Evolutionary conservation across 441 rosid genomes (phyloP), one percentile per base, ranked within the genome.

Genomic region (Iberis amara): DNA sequence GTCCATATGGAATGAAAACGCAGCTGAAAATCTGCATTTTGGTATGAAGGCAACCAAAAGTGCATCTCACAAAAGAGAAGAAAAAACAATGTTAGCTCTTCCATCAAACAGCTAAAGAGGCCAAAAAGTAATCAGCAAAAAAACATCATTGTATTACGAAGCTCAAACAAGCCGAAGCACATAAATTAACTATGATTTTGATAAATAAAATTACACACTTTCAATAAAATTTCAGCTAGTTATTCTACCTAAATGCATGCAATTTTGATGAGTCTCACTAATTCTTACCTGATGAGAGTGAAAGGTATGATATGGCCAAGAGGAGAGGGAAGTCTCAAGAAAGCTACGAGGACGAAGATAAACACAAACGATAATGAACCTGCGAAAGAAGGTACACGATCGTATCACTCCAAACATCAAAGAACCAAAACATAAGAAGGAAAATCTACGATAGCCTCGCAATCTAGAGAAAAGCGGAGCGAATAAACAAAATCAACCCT

Each of bases 21-120:
- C 76, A 77, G 64, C 72, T 75, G 81, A 83, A 88, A 31, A 68
- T 58, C 98, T 91, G 94, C 95, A 91, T 91, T 75, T 73, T 72
- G 76, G 84, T 74, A 85, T 71, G 95, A 79, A 55, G 72, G 80
- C 73, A 83, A 59, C 77, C 81, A 44, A 73, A 85, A 82, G 89
- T 73, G 50, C 96, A 82, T 91, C 98, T 91, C 98, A 88, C 76
- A 85, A 74, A 85, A 83, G 70, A 94, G 72, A 68, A 85, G 91
- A 82, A 80, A 75, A 80, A 74, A 73, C 87, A 88, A 77, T 85
- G 91, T 91, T 74, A 88, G 86, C 54, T 87, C 80, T 55, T 75
- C 85, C 57, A 68, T 71, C 73, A 88, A 26, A 11, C 57, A 12
- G 13, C 11, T 36, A 28, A 47, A 4, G 1, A 59, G 4, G 3